Conservation (phyloP, 768 basidiomycete species). For the Termitomyces sp. region DNA sequence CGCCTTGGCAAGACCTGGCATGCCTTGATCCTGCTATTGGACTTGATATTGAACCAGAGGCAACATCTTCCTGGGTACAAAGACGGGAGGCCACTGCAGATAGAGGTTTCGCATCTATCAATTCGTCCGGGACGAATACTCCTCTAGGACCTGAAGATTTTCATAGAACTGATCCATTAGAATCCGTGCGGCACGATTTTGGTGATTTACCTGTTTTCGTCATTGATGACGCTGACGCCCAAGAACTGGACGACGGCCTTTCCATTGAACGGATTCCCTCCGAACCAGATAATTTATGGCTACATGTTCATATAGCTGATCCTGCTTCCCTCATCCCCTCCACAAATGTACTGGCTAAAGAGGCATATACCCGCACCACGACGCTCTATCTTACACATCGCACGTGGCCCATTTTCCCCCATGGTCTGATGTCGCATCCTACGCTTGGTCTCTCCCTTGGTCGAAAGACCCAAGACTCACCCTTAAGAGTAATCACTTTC, state of each 20-base stretch:
- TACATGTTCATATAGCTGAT: slow-evolving; percentile 92
- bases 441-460: slow-evolving; percentile 36
- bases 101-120: slow-evolving; percentile 17
- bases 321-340: slow-evolving; percentile 78
- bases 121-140: slow-evolving; percentile 16
- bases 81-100: slow-evolving; percentile 22
- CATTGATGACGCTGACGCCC: slow-evolving; percentile 73
- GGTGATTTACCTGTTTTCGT: slow-evolving; percentile 77
- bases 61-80: slow-evolving; percentile 17
- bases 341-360: slow-evolving; percentile 51
- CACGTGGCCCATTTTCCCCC: slow-evolving; percentile 71
- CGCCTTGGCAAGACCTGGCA: slow-evolving; percentile 76
- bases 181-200: slow-evolving; percentile 80
- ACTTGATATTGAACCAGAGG: slow-evolving; percentile 27
- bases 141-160: slow-evolving; percentile 61
- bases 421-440: slow-evolving; percentile 40
- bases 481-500: slow-evolving; percentile 68
- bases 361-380: slow-evolving; percentile 46
- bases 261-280: slow-evolving; percentile 67
- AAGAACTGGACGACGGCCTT: slow-evolving; percentile 92
- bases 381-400: slow-evolving; percentile 64
- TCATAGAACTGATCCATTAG: slow-evolving; percentile 56
- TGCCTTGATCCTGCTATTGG: slow-evolving; percentile 33
- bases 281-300: slow-evolving; percentile 63
- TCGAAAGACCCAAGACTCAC: slow-evolving; percentile 26